Evolutionary conservation across 805 yeast species (phyloP).

Genomic region (Lipomyces lipofer): DNA sequence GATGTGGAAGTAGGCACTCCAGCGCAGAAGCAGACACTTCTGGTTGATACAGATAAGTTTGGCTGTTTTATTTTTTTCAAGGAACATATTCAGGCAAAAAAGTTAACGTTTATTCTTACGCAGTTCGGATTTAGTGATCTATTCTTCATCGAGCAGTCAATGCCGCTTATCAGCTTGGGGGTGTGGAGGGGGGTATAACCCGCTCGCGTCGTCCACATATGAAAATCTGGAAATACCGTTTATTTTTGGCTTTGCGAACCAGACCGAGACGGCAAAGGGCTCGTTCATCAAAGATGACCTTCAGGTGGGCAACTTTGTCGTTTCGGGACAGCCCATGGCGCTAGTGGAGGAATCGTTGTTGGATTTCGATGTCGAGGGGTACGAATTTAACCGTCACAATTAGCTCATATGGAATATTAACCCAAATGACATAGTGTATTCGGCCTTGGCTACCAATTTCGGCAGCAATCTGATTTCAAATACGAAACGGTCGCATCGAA

Average conservation of each 20-base stretch:
- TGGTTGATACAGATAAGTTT: slow-evolving; percentile 29
- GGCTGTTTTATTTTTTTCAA: not conserved
- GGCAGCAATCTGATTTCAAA: slow-evolving; percentile 22
- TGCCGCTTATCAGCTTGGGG: slow-evolving; percentile 17
- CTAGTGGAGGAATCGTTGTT: slow-evolving; percentile 24
- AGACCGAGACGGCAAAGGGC: slow-evolving; percentile 21
- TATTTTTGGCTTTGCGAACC: slow-evolving; percentile 24
- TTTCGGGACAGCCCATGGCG: slow-evolving; percentile 12
- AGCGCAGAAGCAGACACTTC: slow-evolving; percentile 24
- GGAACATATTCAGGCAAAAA: not conserved
- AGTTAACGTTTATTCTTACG: not conserved
- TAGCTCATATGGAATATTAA: not conserved
- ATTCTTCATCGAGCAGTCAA: slow-evolving; percentile 18
- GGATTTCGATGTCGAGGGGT: slow-evolving; percentile 26
- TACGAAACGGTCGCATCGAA: slow-evolving; percentile 19
- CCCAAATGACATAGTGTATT: slow-evolving; percentile 10
- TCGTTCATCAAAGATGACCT: slow-evolving; percentile 19
- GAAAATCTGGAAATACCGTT: slow-evolving; percentile 11
- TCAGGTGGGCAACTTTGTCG: slow-evolving; percentile 5
- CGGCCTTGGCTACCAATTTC: slow-evolving; percentile 22
- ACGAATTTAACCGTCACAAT: not conserved
- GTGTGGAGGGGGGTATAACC: slow-evolving; percentile 28
- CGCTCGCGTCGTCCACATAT: slow-evolving; percentile 7
- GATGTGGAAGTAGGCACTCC: slow-evolving; percentile 26
- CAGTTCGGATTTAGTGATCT: slow-evolving; percentile 20